Conservation (phyloP, 805 yeast species). For the Nakazawaea ernobii region DNA sequence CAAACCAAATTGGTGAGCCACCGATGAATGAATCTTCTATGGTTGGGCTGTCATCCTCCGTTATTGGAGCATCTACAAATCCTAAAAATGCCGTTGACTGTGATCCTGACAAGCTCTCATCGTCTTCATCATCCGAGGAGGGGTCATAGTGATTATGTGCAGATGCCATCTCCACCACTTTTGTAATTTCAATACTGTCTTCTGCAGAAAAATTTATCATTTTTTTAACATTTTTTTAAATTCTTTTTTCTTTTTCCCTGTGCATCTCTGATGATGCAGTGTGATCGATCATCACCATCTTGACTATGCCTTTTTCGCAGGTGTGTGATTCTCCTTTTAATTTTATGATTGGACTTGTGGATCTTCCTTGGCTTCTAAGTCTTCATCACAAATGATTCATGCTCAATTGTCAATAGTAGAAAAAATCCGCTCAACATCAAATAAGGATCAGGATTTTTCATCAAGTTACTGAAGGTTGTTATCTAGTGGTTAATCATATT, state of each 20-base stretch:
- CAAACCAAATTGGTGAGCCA: conserved; percentile 70
- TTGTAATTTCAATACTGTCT: not conserved
- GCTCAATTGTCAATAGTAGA: no score
- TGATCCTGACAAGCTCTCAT: conserved; percentile 16
- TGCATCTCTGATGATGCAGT: not conserved
- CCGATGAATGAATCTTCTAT: conserved; percentile 77
- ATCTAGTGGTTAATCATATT: no score
- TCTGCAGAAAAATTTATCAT: not conserved
- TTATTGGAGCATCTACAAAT: conserved; percentile 55
- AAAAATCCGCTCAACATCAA: no score
- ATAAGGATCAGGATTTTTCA: no score
- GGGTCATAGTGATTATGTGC: conserved; percentile 27
- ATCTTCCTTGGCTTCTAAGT: no score
- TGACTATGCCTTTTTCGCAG: no score
- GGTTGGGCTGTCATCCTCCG: conserved; percentile 38
- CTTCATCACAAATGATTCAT: no score
- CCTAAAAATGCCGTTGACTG: conserved; percentile 48
- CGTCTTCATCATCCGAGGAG: conserved; percentile 46
- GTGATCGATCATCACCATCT: not conserved
- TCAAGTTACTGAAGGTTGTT: no score
- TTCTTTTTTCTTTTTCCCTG: not conserved
- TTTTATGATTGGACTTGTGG: no score
- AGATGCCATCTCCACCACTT: not conserved
- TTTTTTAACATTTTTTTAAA: not conserved
- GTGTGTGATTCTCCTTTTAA: no score